Evolutionary conservation across 1,284 basidiomycete genomes (phyloP).

Genomic region (Ganoderma leucocontextum): DNA sequence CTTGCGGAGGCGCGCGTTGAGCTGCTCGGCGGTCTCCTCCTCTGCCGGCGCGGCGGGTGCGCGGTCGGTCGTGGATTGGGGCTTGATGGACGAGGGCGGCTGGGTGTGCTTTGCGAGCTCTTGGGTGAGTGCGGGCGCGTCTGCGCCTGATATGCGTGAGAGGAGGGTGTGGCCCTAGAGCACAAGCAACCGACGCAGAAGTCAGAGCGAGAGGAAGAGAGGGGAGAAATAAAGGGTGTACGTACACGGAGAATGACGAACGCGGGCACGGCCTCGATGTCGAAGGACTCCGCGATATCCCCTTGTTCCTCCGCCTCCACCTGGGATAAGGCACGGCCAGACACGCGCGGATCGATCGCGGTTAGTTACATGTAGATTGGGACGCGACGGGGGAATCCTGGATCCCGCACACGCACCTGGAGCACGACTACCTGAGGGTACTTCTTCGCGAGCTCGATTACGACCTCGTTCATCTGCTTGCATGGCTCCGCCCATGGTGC

Average conservation of each 20-base stretch:
- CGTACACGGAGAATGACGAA: constrained; percentile 84
- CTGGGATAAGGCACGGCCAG: constrained; percentile 46
- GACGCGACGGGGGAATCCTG: not conserved
- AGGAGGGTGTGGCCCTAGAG: constrained; percentile 90
- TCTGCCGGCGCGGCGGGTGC: constrained; percentile 44
- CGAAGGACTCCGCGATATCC: constrained; percentile 95
- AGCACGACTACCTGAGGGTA: constrained; percentile 78
- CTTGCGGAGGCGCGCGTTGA: constrained; percentile 65
- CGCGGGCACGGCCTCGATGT: constrained; percentile 90
- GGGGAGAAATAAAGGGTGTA: not conserved
- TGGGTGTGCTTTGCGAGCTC: constrained; percentile 67
- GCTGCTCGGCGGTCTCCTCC: constrained; percentile 70
- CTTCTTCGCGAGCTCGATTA: constrained; percentile 75
- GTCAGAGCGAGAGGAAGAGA: not conserved
- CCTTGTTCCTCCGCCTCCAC: constrained; percentile 91
- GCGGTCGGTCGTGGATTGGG: constrained; percentile 51
- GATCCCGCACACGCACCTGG: constrained; percentile 56
- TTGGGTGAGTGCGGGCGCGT: constrained; percentile 74
- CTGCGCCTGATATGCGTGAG: constrained; percentile 83
- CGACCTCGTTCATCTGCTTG: constrained; percentile 84
- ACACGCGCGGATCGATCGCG: not conserved
- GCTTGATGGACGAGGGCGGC: constrained; percentile 47
- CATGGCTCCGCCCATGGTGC: constrained; percentile 94
- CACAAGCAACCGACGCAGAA: constrained; percentile 33
- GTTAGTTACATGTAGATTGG: not conserved